Evolutionary conservation across 306 rosid species (phyloP), one percentile per base, ranked within the genome.

Genomic region (Cyamopsis tetragonoloba): DNA sequence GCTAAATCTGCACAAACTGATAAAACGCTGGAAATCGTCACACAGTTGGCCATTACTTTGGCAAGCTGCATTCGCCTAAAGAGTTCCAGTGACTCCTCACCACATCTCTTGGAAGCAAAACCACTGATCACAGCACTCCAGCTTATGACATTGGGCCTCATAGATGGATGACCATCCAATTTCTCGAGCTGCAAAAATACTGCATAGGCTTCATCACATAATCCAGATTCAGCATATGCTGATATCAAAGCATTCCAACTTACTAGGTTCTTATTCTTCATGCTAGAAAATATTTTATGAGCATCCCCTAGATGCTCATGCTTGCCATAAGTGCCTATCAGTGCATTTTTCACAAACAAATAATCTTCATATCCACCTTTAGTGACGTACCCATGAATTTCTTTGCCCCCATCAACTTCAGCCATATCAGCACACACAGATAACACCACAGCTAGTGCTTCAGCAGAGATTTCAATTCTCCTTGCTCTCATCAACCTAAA

Each of bases 221-320:
- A 76, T 32, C 96, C 95, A 18, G 83, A 77, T 75, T 89, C 96
- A 51, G 91, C 90, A 68, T 74, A 87, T 1, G 92, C 66, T 4
- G 98, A 82, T 76, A 92, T 84, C 67, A 92, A 77, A 73, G 89
- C 81, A 78, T 92, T 92, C 98, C 98, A 89, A 73, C 87, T 85
- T 41, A 85, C 92, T 5, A 87, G 70, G 72, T 37, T 89, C 75
- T 84, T 89, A 5, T n/a, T 64, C 79, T 58, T 71, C 70, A 89
- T 87, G 66, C 72, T 83, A 68, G 42, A 50, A 81, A 89, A 89
- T 22, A 78, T 43, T 49, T 72, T 83, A 11, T 75, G 78, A 10
- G 95, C 89, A 68, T 85, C 74, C 39, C 73, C 78, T 6, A 85
- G 24, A 7, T 67, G 74, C 22, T 78, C 75, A 60, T 79, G 87